Percentiles rank a stretch among this genome's conserved stretches.
These are phyloP conservation scores for Ascochyta koolunga DNA, from an alignment of 2,329 filamentous ascomycete species.

Conservation along the genomic window DNA sequence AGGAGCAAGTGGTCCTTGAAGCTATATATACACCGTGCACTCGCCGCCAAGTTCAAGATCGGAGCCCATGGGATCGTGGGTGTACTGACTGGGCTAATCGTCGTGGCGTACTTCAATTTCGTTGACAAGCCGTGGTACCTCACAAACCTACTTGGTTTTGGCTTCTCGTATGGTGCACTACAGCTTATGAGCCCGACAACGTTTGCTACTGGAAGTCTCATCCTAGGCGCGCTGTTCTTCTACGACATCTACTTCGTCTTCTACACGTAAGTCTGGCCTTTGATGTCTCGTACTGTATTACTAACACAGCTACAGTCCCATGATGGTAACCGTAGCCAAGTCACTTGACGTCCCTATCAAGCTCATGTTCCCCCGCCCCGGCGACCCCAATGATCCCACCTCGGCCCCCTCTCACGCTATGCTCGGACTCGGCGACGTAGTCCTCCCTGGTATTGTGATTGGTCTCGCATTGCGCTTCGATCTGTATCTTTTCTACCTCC, in stretches of 20 bases:
- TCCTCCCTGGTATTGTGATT: conserved; percentile 89
- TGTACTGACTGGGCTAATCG: conserved; percentile 59
- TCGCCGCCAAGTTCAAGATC: conserved; percentile 59
- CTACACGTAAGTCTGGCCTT: conserved; percentile 67
- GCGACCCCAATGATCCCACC: conserved; percentile 53
- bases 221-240: conserved; percentile 82
- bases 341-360: conserved; percentile 93
- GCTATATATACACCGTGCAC: conserved; percentile 60
- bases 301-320: conserved; percentile 58
- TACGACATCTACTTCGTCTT: conserved; percentile 96
- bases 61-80: conserved; percentile 62
- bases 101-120: conserved; percentile 69
- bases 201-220: conserved; percentile 78
- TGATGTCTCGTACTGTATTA: background rate
- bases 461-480: conserved; percentile 90
- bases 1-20: conserved; percentile 59
- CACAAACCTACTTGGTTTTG: conserved; percentile 85
- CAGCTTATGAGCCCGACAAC: conserved; percentile 88
- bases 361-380: conserved; percentile 77
- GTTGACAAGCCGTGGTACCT: conserved; percentile 70
- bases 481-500: conserved; percentile 80
- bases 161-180: conserved; percentile 82
- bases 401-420: conserved; percentile 64
- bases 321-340: conserved; percentile 87
- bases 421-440: conserved; percentile 92